phyloP scores from a whole-genome alignment of 805 yeast species.

The Candida ortonii region DNA sequence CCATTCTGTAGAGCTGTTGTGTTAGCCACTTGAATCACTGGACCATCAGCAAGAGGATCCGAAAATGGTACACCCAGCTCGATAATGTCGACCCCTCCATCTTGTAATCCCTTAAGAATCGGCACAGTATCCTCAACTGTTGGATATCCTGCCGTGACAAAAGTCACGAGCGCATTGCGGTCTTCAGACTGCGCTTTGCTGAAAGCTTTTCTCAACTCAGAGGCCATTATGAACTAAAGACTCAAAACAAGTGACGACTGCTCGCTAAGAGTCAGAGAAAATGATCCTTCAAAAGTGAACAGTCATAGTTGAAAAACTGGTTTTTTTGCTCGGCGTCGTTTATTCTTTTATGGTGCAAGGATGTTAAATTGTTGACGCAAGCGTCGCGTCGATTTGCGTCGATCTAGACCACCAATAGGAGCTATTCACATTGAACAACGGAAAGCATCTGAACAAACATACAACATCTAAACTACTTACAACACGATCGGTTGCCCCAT shows the following conservation, averaged over 20 bases:
- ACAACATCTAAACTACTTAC: conserved; percentile 1
- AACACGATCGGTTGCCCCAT: conserved; percentile 11
- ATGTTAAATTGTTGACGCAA: no score
- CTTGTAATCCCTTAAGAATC: conserved; percentile 81
- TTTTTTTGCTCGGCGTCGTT: no score
- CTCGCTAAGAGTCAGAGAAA: neutral
- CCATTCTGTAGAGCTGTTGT: conserved; percentile 80
- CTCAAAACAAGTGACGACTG: neutral
- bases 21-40: conserved; percentile 90
- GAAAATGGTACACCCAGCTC: conserved; percentile 96
- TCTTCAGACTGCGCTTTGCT: conserved; percentile 35
- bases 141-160: conserved; percentile 94
- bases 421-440: no score
- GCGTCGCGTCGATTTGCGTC: no score
- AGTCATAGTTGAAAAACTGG: conserved; percentile 1
- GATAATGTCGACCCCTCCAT: conserved; percentile 92
- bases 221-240: conserved; percentile 22
- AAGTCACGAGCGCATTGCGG: conserved; percentile 87
- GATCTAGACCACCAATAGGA: no score
- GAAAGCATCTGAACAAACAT: neutral
- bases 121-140: conserved; percentile 84
- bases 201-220: conserved; percentile 35
- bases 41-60: conserved; percentile 99
- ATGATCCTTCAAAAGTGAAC: neutral
- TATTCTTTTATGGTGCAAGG: no score